Percentiles rank a stretch among this genome's conserved stretches.
These are phyloP conservation scores for Flaveria floridana DNA, from an alignment of 140 eudicot species.

Conservation along the genomic window DNA sequence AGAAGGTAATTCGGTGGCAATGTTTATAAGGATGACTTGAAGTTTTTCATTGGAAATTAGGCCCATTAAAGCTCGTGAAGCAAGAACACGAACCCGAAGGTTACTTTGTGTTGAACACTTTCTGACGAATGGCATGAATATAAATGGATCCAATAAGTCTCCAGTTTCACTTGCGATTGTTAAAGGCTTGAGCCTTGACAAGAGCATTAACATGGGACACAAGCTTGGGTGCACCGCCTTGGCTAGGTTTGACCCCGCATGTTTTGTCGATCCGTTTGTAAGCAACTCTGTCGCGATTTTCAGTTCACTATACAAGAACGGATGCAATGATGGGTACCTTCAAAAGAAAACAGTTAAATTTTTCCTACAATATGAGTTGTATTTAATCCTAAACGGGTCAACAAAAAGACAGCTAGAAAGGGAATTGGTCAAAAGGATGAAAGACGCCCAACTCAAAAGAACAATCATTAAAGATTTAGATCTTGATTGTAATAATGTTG, in stretches of 20 bases:
- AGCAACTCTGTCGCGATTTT: conserved; percentile 82
- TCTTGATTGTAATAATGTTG: not conserved
- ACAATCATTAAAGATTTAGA: not conserved
- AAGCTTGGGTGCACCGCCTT: conserved; percentile 87
- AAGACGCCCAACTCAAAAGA: not conserved
- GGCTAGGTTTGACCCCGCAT: conserved; percentile 58
- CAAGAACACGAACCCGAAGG: conserved; percentile 88
- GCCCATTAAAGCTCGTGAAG: conserved; percentile 78
- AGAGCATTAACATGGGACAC: conserved; percentile 87
- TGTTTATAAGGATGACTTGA: conserved; percentile 50
- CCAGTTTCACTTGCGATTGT: conserved; percentile 73
- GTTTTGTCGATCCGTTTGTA: conserved; percentile 37
- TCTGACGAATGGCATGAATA: conserved; percentile 84
- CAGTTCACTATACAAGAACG: conserved; percentile 73
- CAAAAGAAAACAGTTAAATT: conserved; percentile 16
- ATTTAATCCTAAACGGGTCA: not conserved
- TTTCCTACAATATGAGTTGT: conserved; percentile 1
- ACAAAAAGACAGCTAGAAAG: not conserved
- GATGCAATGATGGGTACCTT: conserved; percentile 88
- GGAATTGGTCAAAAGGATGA: conserved; percentile 5
- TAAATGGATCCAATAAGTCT: conserved; percentile 73
- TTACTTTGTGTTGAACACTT: conserved; percentile 89
- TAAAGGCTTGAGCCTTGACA: conserved; percentile 92
- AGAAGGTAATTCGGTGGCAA: conserved; percentile 63
- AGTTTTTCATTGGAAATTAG: conserved; percentile 82